Evolutionary conservation across 345 rosid genomes (phyloP).

Genomic region (Salix caprea): DNA sequence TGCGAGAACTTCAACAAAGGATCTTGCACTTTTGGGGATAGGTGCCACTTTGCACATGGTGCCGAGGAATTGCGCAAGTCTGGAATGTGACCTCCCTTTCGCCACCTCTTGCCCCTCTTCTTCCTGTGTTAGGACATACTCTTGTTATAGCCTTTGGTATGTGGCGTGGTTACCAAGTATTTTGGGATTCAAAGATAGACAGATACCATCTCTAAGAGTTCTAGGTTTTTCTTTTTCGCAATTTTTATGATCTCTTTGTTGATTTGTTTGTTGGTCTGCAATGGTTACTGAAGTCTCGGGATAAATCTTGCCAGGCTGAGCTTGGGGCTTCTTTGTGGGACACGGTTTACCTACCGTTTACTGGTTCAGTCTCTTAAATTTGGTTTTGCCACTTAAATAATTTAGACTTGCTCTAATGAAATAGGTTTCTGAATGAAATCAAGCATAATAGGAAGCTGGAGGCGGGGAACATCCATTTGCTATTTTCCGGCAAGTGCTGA

Average conservation of each 20-base stretch:
- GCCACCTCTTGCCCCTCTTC: background rate
- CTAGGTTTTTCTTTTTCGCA: conserved; percentile 3
- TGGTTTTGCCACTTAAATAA: background rate
- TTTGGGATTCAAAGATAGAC: conserved; percentile 9
- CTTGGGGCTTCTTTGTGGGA: background rate
- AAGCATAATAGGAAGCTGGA: background rate
- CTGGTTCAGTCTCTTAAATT: background rate
- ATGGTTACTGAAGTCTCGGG: background rate
- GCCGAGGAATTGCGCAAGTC: conserved; percentile 53
- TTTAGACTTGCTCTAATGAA: background rate
- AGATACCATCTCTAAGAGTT: background rate
- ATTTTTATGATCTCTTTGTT: background rate
- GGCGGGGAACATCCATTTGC: background rate
- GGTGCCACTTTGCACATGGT: conserved; percentile 95
- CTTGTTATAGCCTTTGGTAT: conserved; percentile 10
- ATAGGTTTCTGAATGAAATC: background rate
- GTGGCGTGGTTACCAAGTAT: conserved; percentile 1
- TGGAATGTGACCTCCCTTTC: conserved; percentile 7
- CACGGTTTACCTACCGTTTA: background rate
- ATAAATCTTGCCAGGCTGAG: background rate
- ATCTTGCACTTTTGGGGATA: conserved; percentile 74
- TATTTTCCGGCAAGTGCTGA: background rate
- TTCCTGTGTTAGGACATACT: conserved; percentile 2
- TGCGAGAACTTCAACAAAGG: conserved; percentile 78
- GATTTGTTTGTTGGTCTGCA: background rate